phyloP scores from a whole-genome alignment of 2,329 filamentous ascomycete species.

The Sarocladiaceae sp. region DNA sequence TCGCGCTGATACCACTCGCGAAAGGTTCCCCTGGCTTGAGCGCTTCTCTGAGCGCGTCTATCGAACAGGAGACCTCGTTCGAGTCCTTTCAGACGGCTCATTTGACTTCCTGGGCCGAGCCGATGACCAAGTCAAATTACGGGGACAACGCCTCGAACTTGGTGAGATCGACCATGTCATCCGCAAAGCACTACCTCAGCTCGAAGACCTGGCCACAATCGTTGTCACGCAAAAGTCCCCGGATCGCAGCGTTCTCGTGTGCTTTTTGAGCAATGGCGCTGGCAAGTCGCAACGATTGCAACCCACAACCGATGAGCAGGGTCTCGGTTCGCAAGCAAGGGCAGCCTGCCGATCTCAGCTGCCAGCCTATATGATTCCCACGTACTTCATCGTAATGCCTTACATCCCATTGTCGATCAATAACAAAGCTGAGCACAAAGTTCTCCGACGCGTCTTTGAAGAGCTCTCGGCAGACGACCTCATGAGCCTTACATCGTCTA shows the following conservation, averaged over 20 bases:
- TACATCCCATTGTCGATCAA: constrained; percentile 78
- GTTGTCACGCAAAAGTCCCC: constrained; percentile 66
- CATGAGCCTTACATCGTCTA: constrained; percentile 44
- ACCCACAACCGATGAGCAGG: constrained; percentile 25
- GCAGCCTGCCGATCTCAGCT: constrained; percentile 65
- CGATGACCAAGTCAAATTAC: constrained; percentile 89
- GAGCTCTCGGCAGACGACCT: constrained; percentile 56
- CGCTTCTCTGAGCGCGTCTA: constrained; percentile 64
- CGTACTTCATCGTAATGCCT: constrained; percentile 69
- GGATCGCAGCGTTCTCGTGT: constrained; percentile 77
- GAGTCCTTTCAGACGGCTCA: constrained; percentile 72
- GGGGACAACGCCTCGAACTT: constrained; percentile 84
- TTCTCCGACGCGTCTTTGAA: constrained; percentile 63
- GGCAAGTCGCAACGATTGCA: constrained; percentile 13
- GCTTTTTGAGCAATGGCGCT: constrained; percentile 54
- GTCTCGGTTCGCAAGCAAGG: constrained; percentile 43
- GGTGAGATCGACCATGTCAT: constrained; percentile 88
- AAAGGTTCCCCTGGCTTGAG: constrained; percentile 67
- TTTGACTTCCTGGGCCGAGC: constrained; percentile 85
- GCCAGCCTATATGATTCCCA: constrained; percentile 87
- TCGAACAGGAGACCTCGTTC: constrained; percentile 83
- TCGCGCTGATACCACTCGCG: constrained; percentile 68
- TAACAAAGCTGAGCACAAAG: constrained; percentile 80
- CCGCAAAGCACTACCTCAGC: constrained; percentile 48
- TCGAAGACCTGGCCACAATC: constrained; percentile 71